Conservation (phyloP, 495 filamentous ascomycete genomes). For the Aspergillus nidulans region DNA sequence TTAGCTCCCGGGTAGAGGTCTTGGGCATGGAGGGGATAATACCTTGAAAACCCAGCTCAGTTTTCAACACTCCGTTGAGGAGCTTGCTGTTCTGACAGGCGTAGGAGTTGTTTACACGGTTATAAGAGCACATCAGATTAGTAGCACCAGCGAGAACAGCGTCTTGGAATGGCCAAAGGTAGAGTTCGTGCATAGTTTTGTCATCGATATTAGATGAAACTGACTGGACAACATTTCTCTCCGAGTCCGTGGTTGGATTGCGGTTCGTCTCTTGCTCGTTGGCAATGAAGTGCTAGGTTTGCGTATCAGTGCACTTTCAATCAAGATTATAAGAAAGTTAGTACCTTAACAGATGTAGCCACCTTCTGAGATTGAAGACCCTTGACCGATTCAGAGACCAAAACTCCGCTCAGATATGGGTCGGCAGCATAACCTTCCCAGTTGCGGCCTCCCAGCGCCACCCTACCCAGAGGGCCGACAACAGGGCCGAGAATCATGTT, state of each 20-base stretch:
- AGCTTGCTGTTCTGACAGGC: slow-evolving; percentile 55
- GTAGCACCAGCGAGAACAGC: not conserved
- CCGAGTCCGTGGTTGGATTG: slow-evolving; percentile 39
- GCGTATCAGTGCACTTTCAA: too few relatives aligned
- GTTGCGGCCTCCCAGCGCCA: slow-evolving; percentile 74
- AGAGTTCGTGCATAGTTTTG: slow-evolving; percentile 66
- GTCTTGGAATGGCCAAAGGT: slow-evolving; percentile 56
- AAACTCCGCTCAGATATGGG: slow-evolving; percentile 61
- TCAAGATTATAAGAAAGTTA: not conserved
- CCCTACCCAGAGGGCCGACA: slow-evolving; percentile 58
- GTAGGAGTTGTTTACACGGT: slow-evolving; percentile 60
- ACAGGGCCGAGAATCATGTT: slow-evolving; percentile 56
- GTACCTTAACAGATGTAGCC: slow-evolving; percentile 51
- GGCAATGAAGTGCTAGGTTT: slow-evolving; percentile 57
- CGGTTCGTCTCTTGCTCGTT: slow-evolving; percentile 84
- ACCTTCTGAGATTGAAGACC: slow-evolving; percentile 51
- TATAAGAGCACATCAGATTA: slow-evolving; percentile 50
- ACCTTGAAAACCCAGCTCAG: slow-evolving; percentile 55
- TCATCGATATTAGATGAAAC: slow-evolving; percentile 63
- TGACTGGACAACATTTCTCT: not conserved
- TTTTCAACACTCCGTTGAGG: slow-evolving; percentile 55
- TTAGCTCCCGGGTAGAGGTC: slow-evolving; percentile 47
- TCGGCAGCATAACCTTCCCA: slow-evolving; percentile 80
- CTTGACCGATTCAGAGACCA: slow-evolving; percentile 53
- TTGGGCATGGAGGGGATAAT: too few relatives aligned